Evolutionary conservation across 192 early-diverging fungal species (phyloP), one percentile per base, ranked within the genome.

Genomic region (Rhizophagus sp.): DNA sequence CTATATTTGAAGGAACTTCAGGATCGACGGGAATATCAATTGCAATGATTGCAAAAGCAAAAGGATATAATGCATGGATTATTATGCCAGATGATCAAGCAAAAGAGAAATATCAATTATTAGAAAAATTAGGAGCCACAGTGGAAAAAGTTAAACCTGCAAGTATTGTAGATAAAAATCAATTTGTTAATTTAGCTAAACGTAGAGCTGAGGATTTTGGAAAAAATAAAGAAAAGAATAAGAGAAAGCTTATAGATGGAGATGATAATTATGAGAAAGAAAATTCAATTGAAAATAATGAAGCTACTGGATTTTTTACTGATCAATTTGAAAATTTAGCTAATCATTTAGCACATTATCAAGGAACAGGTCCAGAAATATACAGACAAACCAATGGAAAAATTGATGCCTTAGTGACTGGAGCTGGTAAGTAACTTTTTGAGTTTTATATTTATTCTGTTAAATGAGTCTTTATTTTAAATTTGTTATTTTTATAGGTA

Each of bases 81-180:
- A 94, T 98, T 12, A 95, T 99, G 95, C 97, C 97, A 15, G 95
- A 96, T 84, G 97, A 99, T 81, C 92, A 93, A 81, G 95, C 97
- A 2, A 69, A 88, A 12, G 97, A 99, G 75, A 99, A 99, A 80
- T 94, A 94, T 62, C 92, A 91, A 34, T 79, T 98, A 7, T 83
- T 99, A 4, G 91, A 94, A 80, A 90, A 91, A 34, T 83, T 96
- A 30, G 94, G 95, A 0, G 97, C 97, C 0, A 90, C 86, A 36
- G 96, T 99, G 0, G 97, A 99, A 81, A 95, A 93, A 25, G 96
- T 99, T 4, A 84, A 93, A 62, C 97, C 97, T 2, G 93, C 92
- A 44, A 93, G 94, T 52, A 98, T 99, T 66, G 93, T 97, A 6
- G 96, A 99, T 82, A 87, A 88, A 79, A 90, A 89, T 72, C 93